Base-by-base conservation (phyloP, 768 basidiomycete genomes). In the Grammothele lineata region DNA sequence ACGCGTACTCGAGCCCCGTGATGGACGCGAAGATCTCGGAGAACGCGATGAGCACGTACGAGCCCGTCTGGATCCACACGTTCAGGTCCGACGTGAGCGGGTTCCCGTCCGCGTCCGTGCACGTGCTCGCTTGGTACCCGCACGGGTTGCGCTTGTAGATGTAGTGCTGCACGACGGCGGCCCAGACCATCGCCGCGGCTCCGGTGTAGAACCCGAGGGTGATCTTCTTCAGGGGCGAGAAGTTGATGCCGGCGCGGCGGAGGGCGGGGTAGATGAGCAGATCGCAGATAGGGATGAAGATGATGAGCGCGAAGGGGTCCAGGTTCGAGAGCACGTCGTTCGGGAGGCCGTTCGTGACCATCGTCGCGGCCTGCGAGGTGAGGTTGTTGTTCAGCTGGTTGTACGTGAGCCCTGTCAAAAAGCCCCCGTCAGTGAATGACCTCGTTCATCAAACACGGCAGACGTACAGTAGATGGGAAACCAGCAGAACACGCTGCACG, bases 1-100 rank as follows among this genome's bases (percentile, higher is more conserved):
- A 92, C n/a, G 87, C 88, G 57, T 91, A 91, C 63, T 92, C 87
- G 48, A 92, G 75, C 7, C 85, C 84, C 0, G 87, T 90, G 66
- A 92, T 87, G 4, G 82, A 82, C 1, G 85, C 86, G 39, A 89
- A 73, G 61, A 92, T 90, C 68, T 91, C 87, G 59, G 76, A 78
- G 41, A 70, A 51, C 32, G 83, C 84, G 55, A 87, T 74, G 38
- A 87, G 66, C 34, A 85, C 63, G 60, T 86, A 87, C 5, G 80
- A 73, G 47, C 85, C 85, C 8, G 80, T 74, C 58, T 88, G 86
- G 40, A 81, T 81, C 87, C 87, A 88, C 11, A 89, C 84, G 50
- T 81, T 85, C n/a, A 88, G 63, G 6, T 79, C 75, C 4, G 84
- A 82, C 22, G 79, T 66, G 66, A 83, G n/a, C 60, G 80, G 61